Base-by-base conservation (phyloP, 345 rosid genomes). In the Aegle marmelos region DNA sequence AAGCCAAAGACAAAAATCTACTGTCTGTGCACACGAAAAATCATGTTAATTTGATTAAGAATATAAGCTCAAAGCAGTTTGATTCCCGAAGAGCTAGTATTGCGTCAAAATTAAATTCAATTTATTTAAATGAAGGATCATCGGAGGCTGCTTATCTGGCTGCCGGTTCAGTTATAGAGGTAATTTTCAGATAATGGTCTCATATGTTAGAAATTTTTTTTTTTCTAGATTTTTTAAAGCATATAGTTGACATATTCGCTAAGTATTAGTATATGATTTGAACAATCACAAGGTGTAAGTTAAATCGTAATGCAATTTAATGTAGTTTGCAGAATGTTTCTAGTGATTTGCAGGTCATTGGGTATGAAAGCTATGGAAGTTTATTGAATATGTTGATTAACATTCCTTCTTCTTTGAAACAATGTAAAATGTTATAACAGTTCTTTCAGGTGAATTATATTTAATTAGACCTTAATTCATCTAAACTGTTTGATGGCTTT, bases 131-230 rank as follows among this genome's bases (percentile, higher is more conserved):
- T 81, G 83, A 89, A 82, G 92, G 95, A 34, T 92, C 99, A 31
- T 90, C 98, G 0, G 94, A 94, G 84, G 87, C 97, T 41, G 97
- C 98, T 59, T 90, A 88, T 78, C 90, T 90, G 33, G 92, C 98
- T 76, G 99, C 94, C 75, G 98, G 99, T 33, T 92, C 97, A 67
- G 95, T 94, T 60, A 78, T 94, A 2, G 90, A 94, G 94, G 98
- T 96, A 84, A 74, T 41, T 4, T 68, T 48, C 50, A 48, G 22
- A 48, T 41, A 22, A 11, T 7, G 2, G 19, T 13, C 30, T 37
- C 19, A n/a, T 68, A 41, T 68, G 34, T 24, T 39, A 7, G 27
- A 45, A 0, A 3, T 3, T 17, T 53, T 16, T 3, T 1, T 16
- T 6, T 6, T 48, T 7, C 14, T 25, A 41, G 45, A 14, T 69